Conservation (phyloP, 2,329 filamentous ascomycete species). For the Coniosporium tulheliwenetii region DNA sequence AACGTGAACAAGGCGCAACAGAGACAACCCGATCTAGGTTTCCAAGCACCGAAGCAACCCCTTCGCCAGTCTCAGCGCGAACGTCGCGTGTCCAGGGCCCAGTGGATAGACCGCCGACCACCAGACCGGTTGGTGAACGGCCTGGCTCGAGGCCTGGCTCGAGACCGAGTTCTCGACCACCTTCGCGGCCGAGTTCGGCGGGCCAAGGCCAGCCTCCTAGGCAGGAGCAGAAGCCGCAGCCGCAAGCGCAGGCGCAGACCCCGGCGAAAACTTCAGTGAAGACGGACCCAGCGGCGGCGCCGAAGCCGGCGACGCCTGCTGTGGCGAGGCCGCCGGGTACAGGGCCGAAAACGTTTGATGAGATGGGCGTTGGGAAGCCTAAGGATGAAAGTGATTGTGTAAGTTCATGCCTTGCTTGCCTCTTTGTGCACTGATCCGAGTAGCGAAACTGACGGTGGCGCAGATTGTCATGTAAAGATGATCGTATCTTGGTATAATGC, state of each 20-base stretch:
- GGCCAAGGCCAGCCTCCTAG: slow-evolving; percentile 8
- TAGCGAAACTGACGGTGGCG: background rate
- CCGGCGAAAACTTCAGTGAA: slow-evolving; percentile 11
- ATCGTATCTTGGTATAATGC: no score
- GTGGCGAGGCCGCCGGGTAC: slow-evolving; percentile 38
- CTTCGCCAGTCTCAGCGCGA: no score
- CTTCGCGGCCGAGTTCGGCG: slow-evolving; percentile 10
- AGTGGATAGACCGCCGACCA: slow-evolving; percentile 9
- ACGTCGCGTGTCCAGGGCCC: no score
- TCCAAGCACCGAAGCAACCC: slow-evolving; percentile 12
- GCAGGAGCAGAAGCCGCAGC: slow-evolving; percentile 13
- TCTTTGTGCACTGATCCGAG: background rate
- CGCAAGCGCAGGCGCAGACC: slow-evolving; percentile 1
- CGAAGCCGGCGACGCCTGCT: slow-evolving; percentile 3
- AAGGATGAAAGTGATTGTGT: slow-evolving; percentile 88
- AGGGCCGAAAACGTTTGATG: slow-evolving; percentile 90
- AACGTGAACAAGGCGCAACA: slow-evolving; percentile 13
- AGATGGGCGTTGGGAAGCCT: slow-evolving; percentile 83
- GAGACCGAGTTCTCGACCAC: slow-evolving; percentile 7
- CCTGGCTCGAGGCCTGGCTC: slow-evolving; percentile 5
- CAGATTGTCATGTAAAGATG: background rate
- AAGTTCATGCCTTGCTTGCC: slow-evolving; percentile 21
- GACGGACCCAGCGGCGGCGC: slow-evolving; percentile 6
- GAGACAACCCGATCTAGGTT: slow-evolving; percentile 20
- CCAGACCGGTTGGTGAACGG: slow-evolving; percentile 4